phyloP scores from a whole-genome alignment of 768 basidiomycete species.

The Mycena epipterygia region DNA sequence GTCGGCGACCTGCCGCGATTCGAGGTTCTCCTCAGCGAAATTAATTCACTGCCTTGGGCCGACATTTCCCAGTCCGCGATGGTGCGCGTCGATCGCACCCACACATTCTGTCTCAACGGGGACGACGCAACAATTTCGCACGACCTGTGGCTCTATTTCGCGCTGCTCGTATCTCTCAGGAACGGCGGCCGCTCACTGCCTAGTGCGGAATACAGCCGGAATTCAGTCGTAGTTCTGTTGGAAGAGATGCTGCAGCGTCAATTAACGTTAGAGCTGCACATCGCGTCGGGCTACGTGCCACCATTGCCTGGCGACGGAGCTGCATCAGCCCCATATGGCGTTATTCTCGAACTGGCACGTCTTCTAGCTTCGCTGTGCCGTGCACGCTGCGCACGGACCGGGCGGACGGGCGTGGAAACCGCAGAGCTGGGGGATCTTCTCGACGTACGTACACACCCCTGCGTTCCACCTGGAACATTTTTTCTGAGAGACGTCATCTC shows the following conservation, averaged over 20 bases:
- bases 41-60: constrained; percentile 25
- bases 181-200: too few species aligned
- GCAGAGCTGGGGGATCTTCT: constrained; percentile 51
- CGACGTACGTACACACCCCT: constrained; percentile 47
- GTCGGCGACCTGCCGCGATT: constrained; percentile 19
- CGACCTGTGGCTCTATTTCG: constrained; percentile 62
- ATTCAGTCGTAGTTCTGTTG: constrained; percentile 18
- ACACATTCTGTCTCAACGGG: constrained; percentile 56
- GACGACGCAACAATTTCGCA: constrained; percentile 68
- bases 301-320: constrained; percentile 27
- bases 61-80: constrained; percentile 40
- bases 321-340: constrained; percentile 16
- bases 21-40: constrained; percentile 15
- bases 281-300: constrained; percentile 22
- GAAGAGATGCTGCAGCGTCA: constrained; percentile 21
- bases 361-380: constrained; percentile 45
- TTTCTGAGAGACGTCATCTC: constrained; percentile 20
- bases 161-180: constrained; percentile 41
- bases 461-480: neutral
- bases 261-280: constrained; percentile 29
- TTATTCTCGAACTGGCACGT: constrained; percentile 30
- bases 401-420: constrained; percentile 39
- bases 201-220: neutral
- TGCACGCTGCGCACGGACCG: constrained; percentile 45
- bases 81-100: constrained; percentile 31